These are phyloP conservation scores for Tuber aestivum DNA, from an alignment of 495 filamentous ascomycete genomes.

Conservation along the genomic window DNA sequence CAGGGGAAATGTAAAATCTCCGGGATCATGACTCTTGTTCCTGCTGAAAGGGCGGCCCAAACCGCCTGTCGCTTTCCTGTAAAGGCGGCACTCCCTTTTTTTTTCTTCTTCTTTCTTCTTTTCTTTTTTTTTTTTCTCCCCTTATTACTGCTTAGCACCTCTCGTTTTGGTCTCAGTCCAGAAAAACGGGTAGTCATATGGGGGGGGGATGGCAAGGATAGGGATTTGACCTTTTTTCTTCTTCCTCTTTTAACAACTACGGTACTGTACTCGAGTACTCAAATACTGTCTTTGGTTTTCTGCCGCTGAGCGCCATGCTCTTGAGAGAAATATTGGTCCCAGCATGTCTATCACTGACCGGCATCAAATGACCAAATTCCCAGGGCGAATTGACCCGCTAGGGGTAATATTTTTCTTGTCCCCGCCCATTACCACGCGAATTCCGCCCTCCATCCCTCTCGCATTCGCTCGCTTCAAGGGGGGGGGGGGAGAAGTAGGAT, in stretches of 20 bases:
- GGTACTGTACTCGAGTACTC: background rate
- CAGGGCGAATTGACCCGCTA: background rate
- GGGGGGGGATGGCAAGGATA: background rate
- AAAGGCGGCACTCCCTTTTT: slow-evolving; percentile 2
- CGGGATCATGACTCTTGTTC: slow-evolving; percentile 28
- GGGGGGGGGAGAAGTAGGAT: background rate
- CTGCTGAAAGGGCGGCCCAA: slow-evolving; percentile 25
- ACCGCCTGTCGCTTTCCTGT: slow-evolving; percentile 24
- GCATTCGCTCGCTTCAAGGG: background rate
- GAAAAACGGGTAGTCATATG: slow-evolving; percentile 3
- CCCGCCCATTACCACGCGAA: slow-evolving; percentile 19
- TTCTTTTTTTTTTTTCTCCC: background rate
- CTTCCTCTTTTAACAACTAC: background rate
- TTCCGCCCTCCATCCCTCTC: slow-evolving; percentile 19
- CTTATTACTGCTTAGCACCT: background rate
- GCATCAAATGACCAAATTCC: slow-evolving; percentile 24
- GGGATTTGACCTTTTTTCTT: background rate
- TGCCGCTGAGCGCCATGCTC: background rate
- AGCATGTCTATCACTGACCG: slow-evolving; percentile 12
- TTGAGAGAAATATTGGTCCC: slow-evolving; percentile 6
- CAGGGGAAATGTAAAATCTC: slow-evolving; percentile 21
- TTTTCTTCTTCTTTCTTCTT: background rate
- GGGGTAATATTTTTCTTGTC: background rate
- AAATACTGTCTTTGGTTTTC: slow-evolving; percentile 1
- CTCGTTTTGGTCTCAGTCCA: background rate